A percentile compares a stretch with the other conserved stretches of the same genome.
These are phyloP conservation scores for Geranium rotundifolium DNA, from an alignment of 345 rosid species.

Conservation along the genomic window DNA sequence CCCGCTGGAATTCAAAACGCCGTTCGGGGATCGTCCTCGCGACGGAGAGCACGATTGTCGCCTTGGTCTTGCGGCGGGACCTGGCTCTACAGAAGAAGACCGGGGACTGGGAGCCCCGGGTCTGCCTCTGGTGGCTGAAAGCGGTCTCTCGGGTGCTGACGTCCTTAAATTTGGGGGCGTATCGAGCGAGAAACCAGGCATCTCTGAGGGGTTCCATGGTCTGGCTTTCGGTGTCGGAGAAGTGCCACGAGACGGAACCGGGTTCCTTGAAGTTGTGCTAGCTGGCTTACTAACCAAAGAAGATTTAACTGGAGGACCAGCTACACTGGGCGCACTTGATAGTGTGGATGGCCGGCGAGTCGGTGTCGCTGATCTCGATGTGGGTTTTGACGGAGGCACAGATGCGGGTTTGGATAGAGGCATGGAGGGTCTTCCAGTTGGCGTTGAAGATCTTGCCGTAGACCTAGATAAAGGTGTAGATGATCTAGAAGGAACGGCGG, in stretches of 20 bases:
- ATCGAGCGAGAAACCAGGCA: slow-evolving; percentile 53
- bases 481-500: slow-evolving; percentile 41
- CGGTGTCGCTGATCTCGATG: slow-evolving; percentile 48
- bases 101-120: slow-evolving; percentile 33
- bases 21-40: slow-evolving; percentile 41
- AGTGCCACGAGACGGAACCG: slow-evolving; percentile 40
- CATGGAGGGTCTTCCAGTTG: slow-evolving; percentile 30
- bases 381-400: slow-evolving; percentile 23
- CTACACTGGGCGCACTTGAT: slow-evolving; percentile 19
- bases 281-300: slow-evolving; percentile 39
- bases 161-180: slow-evolving; percentile 52
- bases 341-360: slow-evolving; percentile 42
- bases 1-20: slow-evolving; percentile 21
- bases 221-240: slow-evolving; percentile 49
- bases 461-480: slow-evolving; percentile 47
- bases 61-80: slow-evolving; percentile 31
- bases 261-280: slow-evolving; percentile 18
- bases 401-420: slow-evolving; percentile 26
- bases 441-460: slow-evolving; percentile 45
- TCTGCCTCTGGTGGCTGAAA: slow-evolving; percentile 55
- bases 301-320: slow-evolving; percentile 29
- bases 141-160: slow-evolving; percentile 35
- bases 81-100: slow-evolving; percentile 35
- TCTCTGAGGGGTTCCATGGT: slow-evolving; percentile 39
- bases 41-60: slow-evolving; percentile 37